These are phyloP conservation scores for Talaromyces sp. DNA, from an alignment of 2,329 filamentous ascomycete genomes.

Conservation along the genomic window DNA sequence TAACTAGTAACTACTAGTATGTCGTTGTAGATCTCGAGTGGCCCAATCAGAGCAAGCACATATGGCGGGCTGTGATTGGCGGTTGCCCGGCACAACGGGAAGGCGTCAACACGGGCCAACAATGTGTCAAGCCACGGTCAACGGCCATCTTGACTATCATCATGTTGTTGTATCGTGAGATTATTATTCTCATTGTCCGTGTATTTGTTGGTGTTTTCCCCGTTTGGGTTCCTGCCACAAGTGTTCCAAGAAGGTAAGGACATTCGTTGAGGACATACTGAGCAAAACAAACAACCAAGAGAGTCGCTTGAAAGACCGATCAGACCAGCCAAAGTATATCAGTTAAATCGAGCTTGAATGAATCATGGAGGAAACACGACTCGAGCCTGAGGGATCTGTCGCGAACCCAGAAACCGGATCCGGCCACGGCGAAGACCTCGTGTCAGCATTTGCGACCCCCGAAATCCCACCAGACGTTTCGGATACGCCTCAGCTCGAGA, in stretches of 20 bases:
- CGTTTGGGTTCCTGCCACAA: neutral
- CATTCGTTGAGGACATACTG: neutral
- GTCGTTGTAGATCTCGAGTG: too few species aligned
- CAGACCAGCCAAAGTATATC: neutral
- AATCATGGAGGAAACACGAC: neutral
- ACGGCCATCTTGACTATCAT: neutral
- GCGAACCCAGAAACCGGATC: neutral
- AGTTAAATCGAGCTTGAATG: neutral
- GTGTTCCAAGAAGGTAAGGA: neutral
- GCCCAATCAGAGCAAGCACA: neutral
- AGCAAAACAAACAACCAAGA: neutral
- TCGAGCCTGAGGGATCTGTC: neutral
- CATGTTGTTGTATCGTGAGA: neutral
- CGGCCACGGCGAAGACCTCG: neutral
- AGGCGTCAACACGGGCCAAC: neutral
- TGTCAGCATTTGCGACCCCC: conserved; percentile 9
- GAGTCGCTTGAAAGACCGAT: neutral
- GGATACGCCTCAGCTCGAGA: conserved; percentile 1
- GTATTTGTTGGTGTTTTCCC: neutral
- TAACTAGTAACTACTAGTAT: too few species aligned
- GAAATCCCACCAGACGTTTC: conserved; percentile 13
- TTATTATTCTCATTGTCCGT: neutral
- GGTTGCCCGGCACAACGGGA: conserved; percentile 1
- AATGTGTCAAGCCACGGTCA: neutral
- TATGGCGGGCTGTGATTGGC: neutral